phyloP scores from a whole-genome alignment of 495 filamentous ascomycete species.

The Penicillium daleae region DNA sequence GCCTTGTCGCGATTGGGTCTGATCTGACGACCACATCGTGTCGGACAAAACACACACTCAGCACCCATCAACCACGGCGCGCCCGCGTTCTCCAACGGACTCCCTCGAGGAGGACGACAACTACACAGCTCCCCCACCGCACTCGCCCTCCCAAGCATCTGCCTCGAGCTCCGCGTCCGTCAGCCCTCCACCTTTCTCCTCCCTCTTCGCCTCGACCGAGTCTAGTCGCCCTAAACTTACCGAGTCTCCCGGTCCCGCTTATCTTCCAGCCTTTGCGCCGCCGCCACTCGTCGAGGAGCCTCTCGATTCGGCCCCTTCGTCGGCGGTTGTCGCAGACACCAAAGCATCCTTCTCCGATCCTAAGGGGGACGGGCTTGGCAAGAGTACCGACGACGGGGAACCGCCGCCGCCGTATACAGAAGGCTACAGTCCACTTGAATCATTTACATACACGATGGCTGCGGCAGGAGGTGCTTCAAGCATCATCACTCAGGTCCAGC shows the following conservation, averaged over 20 bases:
- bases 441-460: slow-evolving; percentile 97
- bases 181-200: slow-evolving; percentile 66
- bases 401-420: slow-evolving; percentile 96
- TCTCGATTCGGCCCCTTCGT: slow-evolving; percentile 52
- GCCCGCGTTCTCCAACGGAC: slow-evolving; percentile 53
- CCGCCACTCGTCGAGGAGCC: slow-evolving; percentile 41
- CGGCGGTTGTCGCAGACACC: slow-evolving; percentile 71
- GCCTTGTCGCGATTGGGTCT: slow-evolving; percentile 24
- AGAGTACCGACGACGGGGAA: slow-evolving; percentile 80
- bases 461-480: slow-evolving; percentile 94
- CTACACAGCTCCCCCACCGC: slow-evolving; percentile 63
- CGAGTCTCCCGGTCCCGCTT: slow-evolving; percentile 57
- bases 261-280: slow-evolving; percentile 62
- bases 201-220: slow-evolving; percentile 56
- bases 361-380: slow-evolving; percentile 71
- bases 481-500: slow-evolving; percentile 98
- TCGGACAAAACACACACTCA: slow-evolving; percentile 64
- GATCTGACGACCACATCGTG: slow-evolving; percentile 58
- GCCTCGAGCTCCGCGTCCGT: slow-evolving; percentile 58
- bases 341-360: slow-evolving; percentile 79
- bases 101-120: slow-evolving; percentile 52
- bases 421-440: slow-evolving; percentile 86
- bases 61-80: slow-evolving; percentile 68
- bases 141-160: slow-evolving; percentile 69
- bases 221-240: slow-evolving; percentile 56